A percentile compares a stretch with the other conserved stretches of the same genome.
These are phyloP conservation scores for Jimgerdemannia lactiflua DNA, from an alignment of 192 early-diverging fungal species.

Conservation along the genomic window DNA sequence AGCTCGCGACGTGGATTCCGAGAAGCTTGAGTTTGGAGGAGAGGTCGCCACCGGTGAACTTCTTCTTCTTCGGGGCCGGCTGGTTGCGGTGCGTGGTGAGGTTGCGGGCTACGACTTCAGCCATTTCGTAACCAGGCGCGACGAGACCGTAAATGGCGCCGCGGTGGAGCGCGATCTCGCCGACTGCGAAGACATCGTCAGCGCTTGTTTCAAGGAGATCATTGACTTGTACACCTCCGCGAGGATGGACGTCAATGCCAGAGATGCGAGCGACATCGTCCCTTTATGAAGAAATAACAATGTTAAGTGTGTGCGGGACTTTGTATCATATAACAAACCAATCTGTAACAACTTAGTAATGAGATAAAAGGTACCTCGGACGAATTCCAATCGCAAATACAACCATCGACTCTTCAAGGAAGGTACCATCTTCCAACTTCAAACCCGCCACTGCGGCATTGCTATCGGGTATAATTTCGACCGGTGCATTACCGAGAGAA, in stretches of 20 bases:
- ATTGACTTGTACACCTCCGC: slow-evolving; percentile 64
- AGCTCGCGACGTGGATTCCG: slow-evolving; percentile 67
- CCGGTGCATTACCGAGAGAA: slow-evolving; percentile 26
- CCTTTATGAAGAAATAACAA: slow-evolving; percentile 4
- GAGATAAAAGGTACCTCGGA: slow-evolving; percentile 8
- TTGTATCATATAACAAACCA: too few species aligned
- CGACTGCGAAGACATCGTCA: slow-evolving; percentile 54
- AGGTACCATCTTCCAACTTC: slow-evolving; percentile 33
- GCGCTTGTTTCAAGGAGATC: slow-evolving; percentile 38
- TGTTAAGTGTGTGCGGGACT: too few species aligned
- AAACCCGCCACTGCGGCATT: slow-evolving; percentile 12
- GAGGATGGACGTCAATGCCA: slow-evolving; percentile 36
- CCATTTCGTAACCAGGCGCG: slow-evolving; percentile 72
- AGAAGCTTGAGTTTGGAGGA: slow-evolving; percentile 68
- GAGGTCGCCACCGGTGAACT: slow-evolving; percentile 57
- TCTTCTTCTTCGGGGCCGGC: slow-evolving; percentile 3
- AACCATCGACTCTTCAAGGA: slow-evolving; percentile 45
- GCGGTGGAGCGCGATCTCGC: slow-evolving; percentile 51
- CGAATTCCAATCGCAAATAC: slow-evolving; percentile 54
- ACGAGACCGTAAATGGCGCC: slow-evolving; percentile 57
- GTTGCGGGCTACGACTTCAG: slow-evolving; percentile 58
- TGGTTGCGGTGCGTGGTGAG: slow-evolving; percentile 22
- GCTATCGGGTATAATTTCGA: slow-evolving; percentile 27
- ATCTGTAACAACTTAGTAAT: too few species aligned
- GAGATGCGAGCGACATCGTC: slow-evolving; percentile 54